These are phyloP conservation scores for Aspergillus affinis DNA, from an alignment of 495 filamentous ascomycete genomes.

Conservation along the genomic window DNA sequence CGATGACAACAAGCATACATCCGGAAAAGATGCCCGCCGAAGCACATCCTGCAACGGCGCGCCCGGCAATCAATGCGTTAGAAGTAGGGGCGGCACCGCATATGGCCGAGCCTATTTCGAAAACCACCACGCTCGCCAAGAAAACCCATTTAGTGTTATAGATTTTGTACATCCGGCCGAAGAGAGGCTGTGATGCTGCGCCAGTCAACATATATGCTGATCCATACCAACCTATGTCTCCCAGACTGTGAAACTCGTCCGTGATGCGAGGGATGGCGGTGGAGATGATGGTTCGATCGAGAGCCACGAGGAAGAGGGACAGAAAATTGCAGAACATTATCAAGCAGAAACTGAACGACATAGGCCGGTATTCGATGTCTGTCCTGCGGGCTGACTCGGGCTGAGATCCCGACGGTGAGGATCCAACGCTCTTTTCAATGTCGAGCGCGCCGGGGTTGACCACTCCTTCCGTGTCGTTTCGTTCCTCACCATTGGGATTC, in stretches of 20 bases:
- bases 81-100: constrained; percentile 73
- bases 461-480: not conserved
- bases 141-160: constrained; percentile 46
- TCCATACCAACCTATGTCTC: constrained; percentile 55
- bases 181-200: constrained; percentile 44
- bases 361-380: constrained; percentile 36
- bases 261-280: constrained; percentile 28
- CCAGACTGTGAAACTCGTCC: constrained; percentile 21
- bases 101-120: constrained; percentile 70
- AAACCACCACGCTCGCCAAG: constrained; percentile 36
- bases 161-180: constrained; percentile 36
- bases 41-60: constrained; percentile 74
- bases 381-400: not conserved
- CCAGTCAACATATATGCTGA: constrained; percentile 46
- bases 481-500: not conserved
- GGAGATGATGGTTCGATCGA: constrained; percentile 36
- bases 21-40: constrained; percentile 61
- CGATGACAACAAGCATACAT: constrained; percentile 53
- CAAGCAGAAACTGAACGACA: not conserved
- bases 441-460: not conserved
- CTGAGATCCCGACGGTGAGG: not conserved
- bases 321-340: constrained; percentile 27
- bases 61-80: constrained; percentile 69
- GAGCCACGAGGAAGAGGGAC: constrained; percentile 57
- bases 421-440: not conserved